Evolutionary conservation across 129 eudicot species (phyloP), one percentile per base, ranked within the genome.

Genomic region (Escallonia rubra): DNA sequence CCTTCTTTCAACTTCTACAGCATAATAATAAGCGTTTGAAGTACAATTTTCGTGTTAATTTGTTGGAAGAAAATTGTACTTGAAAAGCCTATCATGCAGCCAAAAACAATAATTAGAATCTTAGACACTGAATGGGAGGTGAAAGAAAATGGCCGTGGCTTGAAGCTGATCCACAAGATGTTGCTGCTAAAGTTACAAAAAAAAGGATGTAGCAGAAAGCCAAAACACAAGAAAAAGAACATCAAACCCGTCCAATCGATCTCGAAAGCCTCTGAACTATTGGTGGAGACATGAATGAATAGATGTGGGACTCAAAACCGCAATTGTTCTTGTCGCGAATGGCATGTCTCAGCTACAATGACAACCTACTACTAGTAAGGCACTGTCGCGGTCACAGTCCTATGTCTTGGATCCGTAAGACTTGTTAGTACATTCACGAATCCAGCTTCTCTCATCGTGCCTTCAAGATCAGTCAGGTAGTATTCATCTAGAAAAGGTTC

Each of bases 401-500:
- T 78, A 74, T 94, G 97, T 74, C 99, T 86, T 1, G 99, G 97
- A 82, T 87, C 96, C 1, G 99, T 94, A 52, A 94, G 82, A 51
- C 71, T 45, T 4, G 93, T 80, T 64, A 78, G 66, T 51, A 93
- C 90, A 53, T 93, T 79, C 16, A 77, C 81, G 53, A 94, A 89
- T 8, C 99, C 97, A 46, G 76, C 88, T 72, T 86, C 86, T 69
- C 77, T 61, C 53, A 89, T 74, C 1, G 86, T 60, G 46, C 66
- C 82, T 81, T 94, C 99, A 51, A 89, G 79, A 81, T 94, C 96
- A 40, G 85, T 81, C 61, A 94, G 81, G 75, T 94, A 94, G 81
- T 94, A 94, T 76, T 94, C 97, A 59, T 89, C 97, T 71, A 94
- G 69, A 66, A 89, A 94, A 44, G 99, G 99, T 71, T 94, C 99